Percentiles rank a stretch among this genome's conserved stretches.
phyloP scores from a whole-genome alignment of 257 asterid genomes.

The Nicotiana tabacum region DNA sequence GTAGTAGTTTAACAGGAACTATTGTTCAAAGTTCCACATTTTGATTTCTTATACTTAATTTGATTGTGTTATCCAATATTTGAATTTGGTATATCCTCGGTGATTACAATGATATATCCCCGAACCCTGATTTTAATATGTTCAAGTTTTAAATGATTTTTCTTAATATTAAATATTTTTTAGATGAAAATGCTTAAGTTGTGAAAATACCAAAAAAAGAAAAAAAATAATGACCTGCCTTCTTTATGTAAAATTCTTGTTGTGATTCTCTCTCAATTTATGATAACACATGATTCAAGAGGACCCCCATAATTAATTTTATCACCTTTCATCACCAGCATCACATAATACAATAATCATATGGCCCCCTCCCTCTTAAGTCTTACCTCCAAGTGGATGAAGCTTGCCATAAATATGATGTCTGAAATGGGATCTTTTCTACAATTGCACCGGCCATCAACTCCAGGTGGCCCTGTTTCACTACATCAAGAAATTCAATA shows the following conservation, averaged over 20 bases:
- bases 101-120: background rate
- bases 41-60: no score
- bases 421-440: background rate
- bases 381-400: background rate
- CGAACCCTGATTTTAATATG: background rate
- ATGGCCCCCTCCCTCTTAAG: background rate
- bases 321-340: no score
- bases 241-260: background rate
- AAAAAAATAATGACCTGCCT: background rate
- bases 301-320: background rate
- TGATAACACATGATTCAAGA: background rate
- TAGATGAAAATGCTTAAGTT: no score
- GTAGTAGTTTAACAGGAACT: background rate
- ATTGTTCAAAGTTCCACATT: background rate
- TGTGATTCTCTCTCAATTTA: background rate
- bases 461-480: background rate
- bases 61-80: background rate
- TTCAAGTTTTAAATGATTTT: no score
- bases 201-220: no score
- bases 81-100: background rate
- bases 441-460: slow-evolving; percentile 3
- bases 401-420: slow-evolving; percentile 18
- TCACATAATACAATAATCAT: no score
- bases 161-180: no score
- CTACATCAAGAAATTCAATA: background rate